A percentile compares a stretch with the other conserved stretches of the same genome.
Evolutionary conservation across 2,329 filamentous ascomycete species (phyloP).

Genomic region (Cercospora janseana): DNA sequence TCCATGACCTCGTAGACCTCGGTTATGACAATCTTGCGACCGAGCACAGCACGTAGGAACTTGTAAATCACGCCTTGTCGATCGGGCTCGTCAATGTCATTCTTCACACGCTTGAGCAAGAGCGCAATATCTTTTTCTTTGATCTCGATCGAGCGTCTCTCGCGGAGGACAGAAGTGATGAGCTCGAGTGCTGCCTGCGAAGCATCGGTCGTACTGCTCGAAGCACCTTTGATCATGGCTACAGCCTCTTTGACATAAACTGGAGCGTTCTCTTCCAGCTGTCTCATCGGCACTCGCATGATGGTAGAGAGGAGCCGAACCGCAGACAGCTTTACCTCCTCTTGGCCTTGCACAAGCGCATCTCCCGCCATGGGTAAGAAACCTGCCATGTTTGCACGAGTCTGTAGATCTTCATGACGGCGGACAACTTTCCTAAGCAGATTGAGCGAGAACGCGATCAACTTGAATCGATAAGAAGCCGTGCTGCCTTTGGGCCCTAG

Average conservation of each 20-base stretch:
- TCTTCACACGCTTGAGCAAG: conserved; percentile 75
- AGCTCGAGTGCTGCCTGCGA: conserved; percentile 87
- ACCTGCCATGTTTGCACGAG: conserved; percentile 72
- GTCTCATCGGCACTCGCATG: conserved; percentile 74
- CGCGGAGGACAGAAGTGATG: conserved; percentile 77
- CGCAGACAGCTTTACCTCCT: conserved; percentile 87
- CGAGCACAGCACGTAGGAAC: conserved; percentile 83
- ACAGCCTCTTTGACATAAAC: conserved; percentile 84
- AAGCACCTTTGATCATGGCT: conserved; percentile 72
- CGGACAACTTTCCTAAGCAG: conserved; percentile 80
- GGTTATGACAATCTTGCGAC: conserved; percentile 79
- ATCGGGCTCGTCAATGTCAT: conserved; percentile 88
- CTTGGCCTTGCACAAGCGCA: conserved; percentile 75
- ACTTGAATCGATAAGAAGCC: conserved; percentile 80
- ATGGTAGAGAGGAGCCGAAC: conserved; percentile 82
- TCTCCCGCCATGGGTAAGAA: conserved; percentile 90
- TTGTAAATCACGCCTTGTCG: conserved; percentile 92
- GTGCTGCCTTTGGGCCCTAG: conserved; percentile 58
- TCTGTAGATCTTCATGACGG: conserved; percentile 79
- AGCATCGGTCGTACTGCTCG: conserved; percentile 76
- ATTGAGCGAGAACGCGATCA: conserved; percentile 84
- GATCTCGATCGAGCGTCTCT: conserved; percentile 71
- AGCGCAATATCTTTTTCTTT: conserved; percentile 81
- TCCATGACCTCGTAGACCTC: conserved; percentile 90
- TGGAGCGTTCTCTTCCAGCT: conserved; percentile 67